These are phyloP conservation scores for Aspergillus pseudonomiae DNA, from an alignment of 2,329 filamentous ascomycete genomes.

Conservation along the genomic window DNA sequence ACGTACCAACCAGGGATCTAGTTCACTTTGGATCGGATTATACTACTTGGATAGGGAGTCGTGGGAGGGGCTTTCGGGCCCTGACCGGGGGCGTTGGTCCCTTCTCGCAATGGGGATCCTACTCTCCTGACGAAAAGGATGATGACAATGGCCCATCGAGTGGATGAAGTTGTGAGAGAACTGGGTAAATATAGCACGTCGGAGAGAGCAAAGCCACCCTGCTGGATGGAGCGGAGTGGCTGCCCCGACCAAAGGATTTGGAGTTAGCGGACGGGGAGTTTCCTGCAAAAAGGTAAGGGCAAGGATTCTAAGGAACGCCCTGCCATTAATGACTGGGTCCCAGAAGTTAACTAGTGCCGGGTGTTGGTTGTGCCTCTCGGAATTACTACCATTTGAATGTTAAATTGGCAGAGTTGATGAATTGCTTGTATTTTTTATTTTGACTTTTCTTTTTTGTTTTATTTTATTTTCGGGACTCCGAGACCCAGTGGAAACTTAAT, in stretches of 20 bases:
- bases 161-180: background rate
- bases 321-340: slow-evolving; percentile 9
- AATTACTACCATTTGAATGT: slow-evolving; percentile 10
- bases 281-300: background rate
- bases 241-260: background rate
- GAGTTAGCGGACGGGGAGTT: slow-evolving; percentile 1
- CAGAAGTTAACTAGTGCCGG: slow-evolving; percentile 10
- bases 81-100: slow-evolving; percentile 17
- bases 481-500: background rate
- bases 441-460: background rate
- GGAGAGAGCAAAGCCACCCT: background rate
- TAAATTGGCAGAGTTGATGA: slow-evolving; percentile 7
- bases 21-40: slow-evolving; percentile 12
- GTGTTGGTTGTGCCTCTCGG: slow-evolving; percentile 13
- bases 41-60: slow-evolving; percentile 4
- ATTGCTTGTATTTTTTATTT: slow-evolving; percentile 2
- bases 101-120: background rate
- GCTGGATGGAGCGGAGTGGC: background rate
- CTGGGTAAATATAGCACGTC: background rate
- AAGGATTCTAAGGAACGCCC: slow-evolving; percentile 6
- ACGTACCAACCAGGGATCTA: slow-evolving; percentile 24
- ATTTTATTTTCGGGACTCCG: background rate
- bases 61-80: slow-evolving; percentile 14
- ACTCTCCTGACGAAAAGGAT: background rate
- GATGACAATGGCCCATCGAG: slow-evolving; percentile 3